Percentiles rank a stretch among this genome's conserved stretches.
Evolutionary conservation across 257 asterid genomes (phyloP).

Genomic region (Ilex aquifolium): DNA sequence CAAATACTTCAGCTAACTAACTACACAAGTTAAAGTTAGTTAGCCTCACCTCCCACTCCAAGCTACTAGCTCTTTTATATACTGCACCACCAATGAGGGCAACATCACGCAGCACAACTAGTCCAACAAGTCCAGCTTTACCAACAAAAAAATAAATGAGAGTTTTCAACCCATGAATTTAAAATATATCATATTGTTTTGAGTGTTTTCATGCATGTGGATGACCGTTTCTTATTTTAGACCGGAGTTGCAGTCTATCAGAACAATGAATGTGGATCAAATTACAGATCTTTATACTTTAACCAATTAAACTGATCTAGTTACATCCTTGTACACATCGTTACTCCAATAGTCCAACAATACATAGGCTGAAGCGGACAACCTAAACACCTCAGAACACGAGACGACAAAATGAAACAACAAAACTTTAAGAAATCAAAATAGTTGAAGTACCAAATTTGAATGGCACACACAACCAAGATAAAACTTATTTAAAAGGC

Average conservation of each 20-base stretch:
- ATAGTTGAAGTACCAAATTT: too few species aligned
- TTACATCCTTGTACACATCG: too few species aligned
- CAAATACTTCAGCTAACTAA: slow-evolving; percentile 1
- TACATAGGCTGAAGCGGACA: too few species aligned
- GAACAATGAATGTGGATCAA: not conserved
- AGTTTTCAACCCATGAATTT: not conserved
- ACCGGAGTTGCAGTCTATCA: not conserved
- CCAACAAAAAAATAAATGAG: slow-evolving; percentile 6
- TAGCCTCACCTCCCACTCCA: slow-evolving; percentile 65
- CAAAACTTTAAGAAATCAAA: too few species aligned
- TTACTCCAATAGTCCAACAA: too few species aligned
- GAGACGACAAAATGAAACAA: too few species aligned
- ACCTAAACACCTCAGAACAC: too few species aligned
- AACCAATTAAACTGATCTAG: not conserved
- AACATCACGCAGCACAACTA: slow-evolving; percentile 78
- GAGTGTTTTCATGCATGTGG: not conserved
- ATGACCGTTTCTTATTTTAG: not conserved
- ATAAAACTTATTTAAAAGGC: not conserved
- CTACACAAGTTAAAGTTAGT: slow-evolving; percentile 3
- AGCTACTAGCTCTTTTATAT: slow-evolving; percentile 67
- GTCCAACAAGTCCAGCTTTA: slow-evolving; percentile 81
- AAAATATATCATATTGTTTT: not conserved
- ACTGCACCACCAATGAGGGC: slow-evolving; percentile 84
- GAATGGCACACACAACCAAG: too few species aligned
- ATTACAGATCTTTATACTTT: not conserved